Percentiles rank a stretch among this genome's conserved stretches.
Conservation (phyloP, 257 asterid species). For the Solanum chmielewskii region DNA sequence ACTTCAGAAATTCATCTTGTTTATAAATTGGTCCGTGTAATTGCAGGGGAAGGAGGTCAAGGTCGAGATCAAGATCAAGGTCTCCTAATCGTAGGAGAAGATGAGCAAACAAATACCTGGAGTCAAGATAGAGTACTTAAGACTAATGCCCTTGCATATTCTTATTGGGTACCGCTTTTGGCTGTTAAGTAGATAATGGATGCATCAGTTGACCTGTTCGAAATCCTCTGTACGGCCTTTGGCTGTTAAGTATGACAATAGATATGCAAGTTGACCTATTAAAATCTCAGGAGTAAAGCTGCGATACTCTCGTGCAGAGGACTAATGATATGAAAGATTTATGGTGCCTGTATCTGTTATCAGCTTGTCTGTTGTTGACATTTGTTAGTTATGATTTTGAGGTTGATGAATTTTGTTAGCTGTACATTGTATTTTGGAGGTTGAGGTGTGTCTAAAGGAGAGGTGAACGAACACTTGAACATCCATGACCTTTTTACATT, state of each 20-base stretch:
- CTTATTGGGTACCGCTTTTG: background rate
- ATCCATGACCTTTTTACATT: background rate
- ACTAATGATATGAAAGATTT: background rate
- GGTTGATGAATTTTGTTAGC: conserved; percentile 1
- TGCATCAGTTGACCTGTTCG: background rate
- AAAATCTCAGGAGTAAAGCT: background rate
- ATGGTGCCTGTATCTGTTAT: background rate
- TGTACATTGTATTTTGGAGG: conserved; percentile 1
- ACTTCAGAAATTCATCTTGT: background rate
- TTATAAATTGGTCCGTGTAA: conserved; percentile 19
- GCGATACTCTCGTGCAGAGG: background rate
- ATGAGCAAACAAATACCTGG: conserved; percentile 3
- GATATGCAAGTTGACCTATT: background rate
- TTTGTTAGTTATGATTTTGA: background rate
- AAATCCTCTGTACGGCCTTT: background rate
- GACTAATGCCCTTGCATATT: background rate
- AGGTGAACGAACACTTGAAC: background rate
- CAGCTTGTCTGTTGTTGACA: background rate
- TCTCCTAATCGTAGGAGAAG: conserved; percentile 65
- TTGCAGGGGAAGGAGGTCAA: conserved; percentile 60
- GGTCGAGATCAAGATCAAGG: conserved; percentile 66
- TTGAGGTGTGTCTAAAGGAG: background rate
- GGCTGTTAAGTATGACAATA: background rate
- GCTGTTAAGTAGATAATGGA: background rate
- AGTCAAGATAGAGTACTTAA: background rate